Base-by-base conservation (phyloP, 805 yeast genomes). In the Kodamaea hsintzibuensis region DNA sequence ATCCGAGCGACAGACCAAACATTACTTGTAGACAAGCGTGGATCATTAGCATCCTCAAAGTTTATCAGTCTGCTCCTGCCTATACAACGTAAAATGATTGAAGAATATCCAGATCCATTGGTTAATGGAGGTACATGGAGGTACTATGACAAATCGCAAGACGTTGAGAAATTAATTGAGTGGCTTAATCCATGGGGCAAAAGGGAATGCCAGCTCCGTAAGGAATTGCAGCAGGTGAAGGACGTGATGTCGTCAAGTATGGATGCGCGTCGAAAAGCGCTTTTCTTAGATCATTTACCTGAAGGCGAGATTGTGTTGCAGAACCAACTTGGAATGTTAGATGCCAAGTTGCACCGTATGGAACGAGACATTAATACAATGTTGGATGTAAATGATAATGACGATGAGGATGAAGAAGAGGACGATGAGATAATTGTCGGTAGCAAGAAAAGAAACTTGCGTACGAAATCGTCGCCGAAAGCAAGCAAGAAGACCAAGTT, bases 161-260 rank as follows among this genome's bases (percentile, higher is more conserved):
- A 87, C 40, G 67, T 91, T 33, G 82, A 80, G 1, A 65, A 65
- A 12, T 64, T 92, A 22, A 54, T 85, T 7, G 65, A 70, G n/a
- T 87, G 93, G 90, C 72, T 91, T 49, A 85, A 87, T 60, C 84
- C 82, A 3, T 83, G 86, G 80, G 97, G 97, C 2, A 74, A 72
- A 50, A 73, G 96, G 46, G 98, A 91, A 63, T 77, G 83, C 14
- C 76, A 72, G 38, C 75, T 92, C 47, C 72, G 82, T 40, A 86
- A 85, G 60, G 96, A 88, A 60, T 65, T 89, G 43, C 64, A 70
- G 7, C 68, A 71, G 2, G 76, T 84, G 19, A 79, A 81, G 57
- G 86, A 82, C 9, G 78, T 80, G 14, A 76, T 88, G 19, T 65
- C 66, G 35, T 69, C 76, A 10, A 82, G 91, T 60, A 81, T 89